phyloP scores from a whole-genome alignment of 495 filamentous ascomycete genomes.

The Penicillium egyptiacum region DNA sequence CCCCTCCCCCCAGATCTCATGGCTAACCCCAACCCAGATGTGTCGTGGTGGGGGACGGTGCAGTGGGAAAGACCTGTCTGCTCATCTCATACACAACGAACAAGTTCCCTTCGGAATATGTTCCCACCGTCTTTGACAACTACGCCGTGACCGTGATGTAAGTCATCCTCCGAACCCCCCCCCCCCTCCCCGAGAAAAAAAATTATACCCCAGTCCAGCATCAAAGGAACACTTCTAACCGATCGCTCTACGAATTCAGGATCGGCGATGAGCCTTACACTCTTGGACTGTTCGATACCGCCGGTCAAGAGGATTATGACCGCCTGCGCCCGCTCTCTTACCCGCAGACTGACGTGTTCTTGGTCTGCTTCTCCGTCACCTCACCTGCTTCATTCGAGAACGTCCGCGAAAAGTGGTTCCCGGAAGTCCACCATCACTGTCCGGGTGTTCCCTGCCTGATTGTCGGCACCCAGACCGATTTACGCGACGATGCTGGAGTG shows the following conservation, averaged over 20 bases:
- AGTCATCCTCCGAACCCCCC: slow-evolving; percentile 41
- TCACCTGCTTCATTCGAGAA: slow-evolving; percentile 99
- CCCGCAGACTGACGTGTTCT: slow-evolving; percentile 97
- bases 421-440: slow-evolving; percentile 97
- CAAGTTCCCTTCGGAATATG: slow-evolving; percentile 99
- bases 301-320: slow-evolving; percentile 99
- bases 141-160: slow-evolving; percentile 99
- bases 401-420: slow-evolving; percentile 98
- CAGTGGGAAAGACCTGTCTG: slow-evolving; percentile 97
- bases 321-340: slow-evolving; percentile 94
- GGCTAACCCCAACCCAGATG: slow-evolving; percentile 61
- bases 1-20: slow-evolving; percentile 15
- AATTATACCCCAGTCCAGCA: background rate
- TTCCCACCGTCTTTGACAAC: slow-evolving; percentile 98
- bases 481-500: slow-evolving; percentile 85
- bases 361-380: slow-evolving; percentile 98
- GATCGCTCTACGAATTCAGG: slow-evolving; percentile 52
- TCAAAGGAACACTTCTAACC: slow-evolving; percentile 17
- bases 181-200: slow-evolving; percentile 8
- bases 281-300: slow-evolving; percentile 95
- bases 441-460: slow-evolving; percentile 97
- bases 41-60: slow-evolving; percentile 98
- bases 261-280: slow-evolving; percentile 99
- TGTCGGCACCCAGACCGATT: slow-evolving; percentile 95
- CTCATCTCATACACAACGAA: slow-evolving; percentile 99